Base-by-base conservation (phyloP, 2,329 filamentous ascomycete genomes). In the Aspergillus sp. region DNA sequence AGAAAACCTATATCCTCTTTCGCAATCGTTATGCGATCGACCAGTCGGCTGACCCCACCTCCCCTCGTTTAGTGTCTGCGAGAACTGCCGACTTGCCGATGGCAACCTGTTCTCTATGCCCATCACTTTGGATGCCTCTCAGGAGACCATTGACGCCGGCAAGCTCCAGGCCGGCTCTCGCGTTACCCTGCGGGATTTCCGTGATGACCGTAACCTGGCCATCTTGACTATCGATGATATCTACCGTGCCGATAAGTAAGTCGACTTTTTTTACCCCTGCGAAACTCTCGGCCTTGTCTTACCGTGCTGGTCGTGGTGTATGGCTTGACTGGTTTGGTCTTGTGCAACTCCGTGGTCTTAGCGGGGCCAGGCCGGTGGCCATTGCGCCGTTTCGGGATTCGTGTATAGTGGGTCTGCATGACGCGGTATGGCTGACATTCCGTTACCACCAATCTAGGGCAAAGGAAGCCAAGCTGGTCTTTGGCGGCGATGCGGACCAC, bases 181-280 rank as follows among this genome's bases (percentile, higher is more conserved):
- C 69, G 83, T 98, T 73, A 91, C 92, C 46, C 90, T 99, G 65
- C 90, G 94, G 70, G 95, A 99, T 77, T 92, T 96, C 81, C 89
- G 95, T 76, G 95, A 99, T 78, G 95, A 99, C 82, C 88, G 90
- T 73, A 96, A 96, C 79, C 83, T 99, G 67, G 95, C 92, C 70
- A 99, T 99, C 76, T 83, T 99, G 73, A 98, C 91, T 51, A 87
- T 99, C 59, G 92, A 97, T 62, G 95, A 99, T 78, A 84, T 99
- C 71, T 99, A 99, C 86, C 87, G 84, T 77, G 94, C 95, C 60
- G 89, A 99, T 85, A 98, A 97, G 92, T 93, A 84, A 75, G 88
- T 75, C 24, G n/a, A 10, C 6, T 49, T 29, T 47, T 29, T 51
- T 52, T n/a, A 45, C 16, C 53, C 45, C 12, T 42, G 4, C 36